phyloP scores from a whole-genome alignment of 768 basidiomycete genomes.

The Lactarius quietus region DNA sequence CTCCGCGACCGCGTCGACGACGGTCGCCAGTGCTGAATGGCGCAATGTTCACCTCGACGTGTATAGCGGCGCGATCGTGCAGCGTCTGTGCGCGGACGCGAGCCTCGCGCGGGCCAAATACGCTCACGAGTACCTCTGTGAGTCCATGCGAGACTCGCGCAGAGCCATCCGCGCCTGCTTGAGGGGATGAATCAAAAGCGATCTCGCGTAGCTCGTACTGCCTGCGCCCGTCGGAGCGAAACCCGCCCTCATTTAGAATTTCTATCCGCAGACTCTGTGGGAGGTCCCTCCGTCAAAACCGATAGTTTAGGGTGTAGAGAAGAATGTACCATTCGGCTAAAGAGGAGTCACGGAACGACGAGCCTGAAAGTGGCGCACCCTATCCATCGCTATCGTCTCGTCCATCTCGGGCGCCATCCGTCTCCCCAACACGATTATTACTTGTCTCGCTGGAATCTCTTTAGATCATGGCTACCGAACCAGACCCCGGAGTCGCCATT shows the following conservation, averaged over 20 bases:
- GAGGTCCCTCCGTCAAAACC: neutral
- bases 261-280: slow-evolving; percentile 58
- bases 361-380: neutral
- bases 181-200: slow-evolving; percentile 69
- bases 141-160: slow-evolving; percentile 84
- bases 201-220: slow-evolving; percentile 88
- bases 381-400: neutral
- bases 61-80: slow-evolving; percentile 85
- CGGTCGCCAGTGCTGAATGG: slow-evolving; percentile 84
- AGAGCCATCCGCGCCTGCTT: slow-evolving; percentile 80
- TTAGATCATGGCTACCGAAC: slow-evolving; percentile 9
- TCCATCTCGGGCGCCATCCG: neutral
- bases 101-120: slow-evolving; percentile 91
- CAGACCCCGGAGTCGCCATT: slow-evolving; percentile 18
- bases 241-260: slow-evolving; percentile 79
- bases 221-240: slow-evolving; percentile 89
- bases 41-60: slow-evolving; percentile 84
- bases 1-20: slow-evolving; percentile 70
- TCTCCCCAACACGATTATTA: neutral
- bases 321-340: slow-evolving; percentile 17
- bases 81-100: slow-evolving; percentile 73
- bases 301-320: neutral
- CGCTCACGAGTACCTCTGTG: slow-evolving; percentile 82
- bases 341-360: neutral
- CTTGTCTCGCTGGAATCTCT: neutral